A percentile compares a stretch with the other conserved stretches of the same genome.
Evolutionary conservation across 257 asterid genomes (phyloP).

Genomic region (Plantago ovata): DNA sequence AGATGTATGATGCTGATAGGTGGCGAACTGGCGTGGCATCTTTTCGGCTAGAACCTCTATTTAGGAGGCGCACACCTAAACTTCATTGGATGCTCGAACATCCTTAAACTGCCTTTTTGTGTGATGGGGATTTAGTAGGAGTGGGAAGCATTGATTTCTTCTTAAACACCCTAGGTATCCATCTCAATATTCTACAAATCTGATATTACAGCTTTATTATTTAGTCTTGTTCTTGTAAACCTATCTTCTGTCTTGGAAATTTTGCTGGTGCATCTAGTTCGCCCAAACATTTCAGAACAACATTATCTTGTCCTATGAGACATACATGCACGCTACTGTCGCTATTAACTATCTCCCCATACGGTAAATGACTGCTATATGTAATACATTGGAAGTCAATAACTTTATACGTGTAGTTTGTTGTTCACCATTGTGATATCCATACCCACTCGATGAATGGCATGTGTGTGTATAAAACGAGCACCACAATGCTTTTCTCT

Average conservation of each 20-base stretch:
- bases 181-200: conserved; percentile 25
- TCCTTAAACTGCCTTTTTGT: conserved; percentile 32
- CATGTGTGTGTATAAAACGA: not conserved
- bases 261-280: conserved; percentile 1
- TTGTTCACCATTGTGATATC: not conserved
- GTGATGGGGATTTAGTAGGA: conserved; percentile 12
- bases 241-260: conserved; percentile 12
- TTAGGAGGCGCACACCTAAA: conserved; percentile 70
- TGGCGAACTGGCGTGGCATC: conserved; percentile 74
- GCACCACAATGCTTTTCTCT: not conserved
- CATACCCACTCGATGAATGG: not conserved
- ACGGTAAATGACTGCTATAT: not conserved
- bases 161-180: conserved; percentile 16
- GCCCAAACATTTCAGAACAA: not conserved
- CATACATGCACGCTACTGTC: not conserved
- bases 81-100: conserved; percentile 74
- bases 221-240: not conserved
- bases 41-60: conserved; percentile 70
- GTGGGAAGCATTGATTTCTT: conserved; percentile 19
- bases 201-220: conserved; percentile 7
- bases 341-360: not conserved
- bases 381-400: not conserved
- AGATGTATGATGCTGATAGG: conserved; percentile 83
- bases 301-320: not conserved
- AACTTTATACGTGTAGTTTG: not conserved